Evolutionary conservation across 305 asterid genomes (phyloP), one percentile per base, ranked within the genome.

Genomic region (Ilex paraguariensis): DNA sequence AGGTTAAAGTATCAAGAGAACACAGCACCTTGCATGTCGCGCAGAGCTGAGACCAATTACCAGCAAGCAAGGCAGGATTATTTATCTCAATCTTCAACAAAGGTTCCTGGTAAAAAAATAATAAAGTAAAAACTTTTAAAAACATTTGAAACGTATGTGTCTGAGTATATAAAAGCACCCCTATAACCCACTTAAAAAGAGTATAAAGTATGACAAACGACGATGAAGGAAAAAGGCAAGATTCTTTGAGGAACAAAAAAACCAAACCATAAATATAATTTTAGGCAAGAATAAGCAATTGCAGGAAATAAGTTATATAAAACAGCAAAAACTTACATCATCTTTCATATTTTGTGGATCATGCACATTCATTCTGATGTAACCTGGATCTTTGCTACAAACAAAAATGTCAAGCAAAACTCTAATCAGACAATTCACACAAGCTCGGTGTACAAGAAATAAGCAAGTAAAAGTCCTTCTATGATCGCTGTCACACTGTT

Each of bases 11-110:
- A 62, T 54, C n/a, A 46, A 58, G 40, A 16, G 10, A 13, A 14
- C 45, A 51, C 30, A 73, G 64, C 68, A 93, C 99, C 97, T 90
- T 93, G 95, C 99, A 93, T 40, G 99, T 90, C 69, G 97, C 79
- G 71, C 98, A 93, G 69, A 93, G 97, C 78, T 87, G 98, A 73
- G 95, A 81, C 98, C 98, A 93, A 68, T 93, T 90, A 62, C 97
- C 98, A 70, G 94, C 86, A 33, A 90, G 73, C 85, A 93, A 79
- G 70, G 95, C 94, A 68, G 98, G 97, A 74, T 90, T 82, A 71
- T 84, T 84, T 45, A 82, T 78, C 72, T 87, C 96, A 68, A 83
- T 59, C 79, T 86, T 93, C 73, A 93, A 72, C 79, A 93, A 75
- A 61, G 99, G 99, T 81, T 87, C 97, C 97, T 93, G 68, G 62